Base-by-base conservation (phyloP, 192 early-diverging fungal species). In the Chytriomyces sp. region DNA sequence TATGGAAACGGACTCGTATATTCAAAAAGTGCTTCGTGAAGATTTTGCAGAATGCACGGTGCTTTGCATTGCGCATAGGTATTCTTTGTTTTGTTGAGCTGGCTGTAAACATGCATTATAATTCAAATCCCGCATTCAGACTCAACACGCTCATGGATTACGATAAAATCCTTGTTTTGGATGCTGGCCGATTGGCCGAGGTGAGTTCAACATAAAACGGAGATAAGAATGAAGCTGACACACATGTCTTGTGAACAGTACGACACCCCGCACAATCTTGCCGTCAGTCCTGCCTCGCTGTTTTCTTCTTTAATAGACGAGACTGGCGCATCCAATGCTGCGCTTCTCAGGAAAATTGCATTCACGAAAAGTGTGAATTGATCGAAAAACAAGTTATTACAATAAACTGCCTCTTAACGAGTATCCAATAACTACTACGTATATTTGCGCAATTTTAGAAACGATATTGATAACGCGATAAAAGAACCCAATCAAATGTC, bases 21-120 rank as follows among this genome's bases (percentile, higher is more conserved):
- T 96, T 78, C 94, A 96, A 78, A 76, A 81, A 45, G 92, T 92
- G 0, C 92, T 96, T 61, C 91, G 92, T 45, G 57, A 64, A 24
- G 86, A 91, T 48, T 86, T 87, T 61, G 77, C 81, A 35, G 66
- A 90, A 49, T 87, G 90, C 8, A 91, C 95, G 1, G 76, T 96
- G 46, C 73, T 96, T 43, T 91, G 90, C 60, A 93, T 96, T 81
- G 95, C 95, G 7, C 95, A 96, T 69, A 35, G 35, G 35, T 35
- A 35, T 35, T 35, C 4, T 35, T 35, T 35, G 0, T 0, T 35
- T 35, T 4, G 4, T 3, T 35, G 35, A 35, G 2, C 35, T 35
- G 35, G 0, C 35, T 35, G 35, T 35, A 35, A 35, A 35, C 35
- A 35, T 2, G 35, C 35, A 4, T 35, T 35, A 1, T 35, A 4